Base-by-base conservation (phyloP, 805 yeast species). In the Kazachstania taianensis region DNA sequence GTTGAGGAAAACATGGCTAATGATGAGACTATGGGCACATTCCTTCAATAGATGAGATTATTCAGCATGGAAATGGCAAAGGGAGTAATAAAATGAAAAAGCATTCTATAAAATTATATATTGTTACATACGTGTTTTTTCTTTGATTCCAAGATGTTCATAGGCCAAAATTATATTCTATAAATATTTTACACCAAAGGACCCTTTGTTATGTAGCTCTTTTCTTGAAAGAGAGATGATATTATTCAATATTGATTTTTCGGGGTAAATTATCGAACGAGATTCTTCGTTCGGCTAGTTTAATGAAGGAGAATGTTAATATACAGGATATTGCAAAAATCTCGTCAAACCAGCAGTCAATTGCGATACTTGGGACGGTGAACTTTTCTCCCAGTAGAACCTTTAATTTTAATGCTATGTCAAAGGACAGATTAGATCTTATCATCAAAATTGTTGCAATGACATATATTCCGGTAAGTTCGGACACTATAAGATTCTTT, bases 21-120 rank as follows among this genome's bases (percentile, higher is more conserved):
- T 17, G 94, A 86, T 47, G 81, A 73, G 38, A 67, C 71, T 17
- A 69, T 83, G 43, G 49, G 51, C 36, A 57, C 63, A 8, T 75
- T 63, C 42, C 70, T 69, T 18, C 36, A 18, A 35, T 13, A 13
- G 19, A n/a, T n/a, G n/a, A n/a, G n/a, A n/a, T n/a, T n/a, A n/a
- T n/a, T n/a, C n/a, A n/a, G n/a, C n/a, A n/a, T n/a, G n/a, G n/a
- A n/a, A n/a, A n/a, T n/a, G n/a, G n/a, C n/a, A n/a, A n/a, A n/a
- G n/a, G n/a, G n/a, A n/a, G n/a, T n/a, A n/a, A n/a, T n/a, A n/a
- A n/a, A n/a, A n/a, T n/a, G n/a, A n/a, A n/a, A n/a, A n/a, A n/a
- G n/a, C n/a, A n/a, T n/a, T n/a, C n/a, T n/a, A n/a, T n/a, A n/a
- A n/a, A n/a, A n/a, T n/a, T n/a, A n/a, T n/a, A n/a, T n/a, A n/a